A percentile compares a stretch with the other conserved stretches of the same genome.
phyloP scores from a whole-genome alignment of 73 alveolate genomes.

The Paramecium octaurelia region DNA sequence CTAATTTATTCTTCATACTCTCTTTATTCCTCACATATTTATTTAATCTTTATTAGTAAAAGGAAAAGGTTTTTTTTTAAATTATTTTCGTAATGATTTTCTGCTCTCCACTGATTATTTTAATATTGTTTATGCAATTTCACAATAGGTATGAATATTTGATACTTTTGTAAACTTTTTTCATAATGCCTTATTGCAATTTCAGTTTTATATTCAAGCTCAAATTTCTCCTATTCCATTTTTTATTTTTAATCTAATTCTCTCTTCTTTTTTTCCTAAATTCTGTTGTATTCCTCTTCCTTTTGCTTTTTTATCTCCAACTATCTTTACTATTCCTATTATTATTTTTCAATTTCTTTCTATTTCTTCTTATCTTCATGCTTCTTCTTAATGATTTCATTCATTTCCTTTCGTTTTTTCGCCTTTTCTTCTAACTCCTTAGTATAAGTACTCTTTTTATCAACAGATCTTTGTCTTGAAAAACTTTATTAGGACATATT shows the following conservation, averaged over 20 bases:
- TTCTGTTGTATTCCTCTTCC: slow-evolving; percentile 1
- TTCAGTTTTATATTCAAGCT: slow-evolving; percentile 28
- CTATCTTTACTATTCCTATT: not conserved
- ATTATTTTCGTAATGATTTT: not conserved
- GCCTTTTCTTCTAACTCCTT: slow-evolving; percentile 35
- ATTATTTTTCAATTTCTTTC: not conserved
- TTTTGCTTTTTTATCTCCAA: not conserved
- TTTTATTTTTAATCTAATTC: slow-evolving; percentile 7
- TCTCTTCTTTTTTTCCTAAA: not conserved
- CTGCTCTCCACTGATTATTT: not conserved
- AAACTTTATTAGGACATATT: not conserved
- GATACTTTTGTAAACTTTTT: not conserved
- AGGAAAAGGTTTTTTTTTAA: not conserved
- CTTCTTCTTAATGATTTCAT: slow-evolving; percentile 1
- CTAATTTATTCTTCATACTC: slow-evolving; percentile 32
- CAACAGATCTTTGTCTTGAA: not conserved
- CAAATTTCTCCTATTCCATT: not conserved
- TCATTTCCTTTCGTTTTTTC: not conserved
- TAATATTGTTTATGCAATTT: not conserved
- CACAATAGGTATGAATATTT: slow-evolving; percentile 4
- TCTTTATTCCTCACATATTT: not conserved
- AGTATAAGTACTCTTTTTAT: not conserved
- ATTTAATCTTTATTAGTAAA: not conserved
- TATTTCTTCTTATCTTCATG: slow-evolving; percentile 36
- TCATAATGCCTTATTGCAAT: slow-evolving; percentile 29